Evolutionary conservation across 2,329 filamentous ascomycete species (phyloP).

Genomic region (Dactylellina leptospora): DNA sequence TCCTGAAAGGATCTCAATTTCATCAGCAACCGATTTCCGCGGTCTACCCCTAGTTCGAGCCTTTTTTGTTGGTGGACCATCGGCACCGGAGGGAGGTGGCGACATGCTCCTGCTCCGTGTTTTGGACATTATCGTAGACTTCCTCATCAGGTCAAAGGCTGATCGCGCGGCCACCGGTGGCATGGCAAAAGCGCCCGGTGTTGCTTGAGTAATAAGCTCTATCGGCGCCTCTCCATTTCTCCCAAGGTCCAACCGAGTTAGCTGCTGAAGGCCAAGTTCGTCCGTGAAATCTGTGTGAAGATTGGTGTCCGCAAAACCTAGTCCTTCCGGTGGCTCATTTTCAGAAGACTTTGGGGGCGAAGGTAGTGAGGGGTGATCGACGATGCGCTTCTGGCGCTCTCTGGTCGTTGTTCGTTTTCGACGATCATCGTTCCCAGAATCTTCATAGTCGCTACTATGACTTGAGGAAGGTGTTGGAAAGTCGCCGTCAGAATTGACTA

Average conservation of each 20-base stretch:
- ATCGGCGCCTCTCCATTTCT: background rate
- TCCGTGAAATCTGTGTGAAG: background rate
- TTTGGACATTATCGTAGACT: slow-evolving; percentile 17
- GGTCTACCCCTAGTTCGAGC: slow-evolving; percentile 41
- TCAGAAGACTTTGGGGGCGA: slow-evolving; percentile 47
- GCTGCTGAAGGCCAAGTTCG: background rate
- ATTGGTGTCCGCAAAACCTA: slow-evolving; percentile 1
- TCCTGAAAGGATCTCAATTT: background rate
- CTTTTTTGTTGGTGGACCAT: slow-evolving; percentile 46
- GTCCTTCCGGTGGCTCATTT: slow-evolving; percentile 13
- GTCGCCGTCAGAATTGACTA: slow-evolving; percentile 28
- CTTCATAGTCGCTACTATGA: slow-evolving; percentile 38
- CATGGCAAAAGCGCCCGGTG: background rate
- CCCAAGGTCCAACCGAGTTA: background rate
- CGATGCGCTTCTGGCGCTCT: slow-evolving; percentile 24
- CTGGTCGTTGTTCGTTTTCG: slow-evolving; percentile 1
- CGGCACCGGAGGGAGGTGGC: slow-evolving; percentile 17
- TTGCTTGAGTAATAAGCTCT: background rate
- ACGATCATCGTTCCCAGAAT: slow-evolving; percentile 20
- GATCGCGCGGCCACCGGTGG: slow-evolving; percentile 14
- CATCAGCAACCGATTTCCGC: slow-evolving; percentile 22
- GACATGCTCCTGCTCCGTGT: slow-evolving; percentile 47
- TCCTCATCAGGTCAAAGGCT: slow-evolving; percentile 48
- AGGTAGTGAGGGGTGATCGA: slow-evolving; percentile 8
- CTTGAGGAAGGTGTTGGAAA: slow-evolving; percentile 41